These are phyloP conservation scores for Favolaschia claudopus DNA, from an alignment of 768 basidiomycete genomes.

Conservation along the genomic window DNA sequence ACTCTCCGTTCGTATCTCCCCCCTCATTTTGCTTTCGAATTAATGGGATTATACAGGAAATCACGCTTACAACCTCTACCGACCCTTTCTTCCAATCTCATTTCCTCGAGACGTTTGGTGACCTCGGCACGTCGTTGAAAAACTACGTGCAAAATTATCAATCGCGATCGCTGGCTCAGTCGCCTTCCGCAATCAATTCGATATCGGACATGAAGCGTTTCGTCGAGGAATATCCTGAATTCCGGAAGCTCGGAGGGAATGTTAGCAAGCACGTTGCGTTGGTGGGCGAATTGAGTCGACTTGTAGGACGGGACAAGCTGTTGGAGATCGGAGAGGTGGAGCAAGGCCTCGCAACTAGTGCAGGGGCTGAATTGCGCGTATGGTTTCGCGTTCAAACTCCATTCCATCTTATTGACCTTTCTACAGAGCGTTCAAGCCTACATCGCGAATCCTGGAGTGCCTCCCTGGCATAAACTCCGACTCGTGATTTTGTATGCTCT, in stretches of 20 bases:
- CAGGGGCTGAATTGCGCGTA: conserved; percentile 89
- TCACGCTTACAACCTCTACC: conserved; percentile 88
- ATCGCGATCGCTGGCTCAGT: conserved; percentile 77
- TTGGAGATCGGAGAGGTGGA: conserved; percentile 94
- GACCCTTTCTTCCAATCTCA: conserved; percentile 95
- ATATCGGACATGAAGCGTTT: conserved; percentile 97
- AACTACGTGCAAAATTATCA: conserved; percentile 95
- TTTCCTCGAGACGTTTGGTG: conserved; percentile 93
- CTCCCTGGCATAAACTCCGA: conserved; percentile 85
- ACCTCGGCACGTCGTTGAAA: conserved; percentile 90
- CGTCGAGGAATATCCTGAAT: conserved; percentile 98
- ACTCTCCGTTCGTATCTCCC: conserved; percentile 64
- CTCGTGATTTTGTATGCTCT: conserved; percentile 92
- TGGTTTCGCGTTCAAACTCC: conserved; percentile 23
- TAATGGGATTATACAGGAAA: conserved; percentile 65
- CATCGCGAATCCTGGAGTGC: conserved; percentile 70
- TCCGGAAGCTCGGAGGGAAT: conserved; percentile 94
- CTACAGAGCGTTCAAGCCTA: conserved; percentile 82
- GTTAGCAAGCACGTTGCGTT: conserved; percentile 98
- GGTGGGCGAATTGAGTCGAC: conserved; percentile 92
- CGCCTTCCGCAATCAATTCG: conserved; percentile 86
- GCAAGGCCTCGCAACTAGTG: conserved; percentile 92
- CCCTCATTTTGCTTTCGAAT: conserved; percentile 5
- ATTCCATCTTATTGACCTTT: neutral
- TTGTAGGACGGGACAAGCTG: conserved; percentile 86